Evolutionary conservation across 1,284 basidiomycete species (phyloP).

Genomic region (Rhodotorula sp.): DNA sequence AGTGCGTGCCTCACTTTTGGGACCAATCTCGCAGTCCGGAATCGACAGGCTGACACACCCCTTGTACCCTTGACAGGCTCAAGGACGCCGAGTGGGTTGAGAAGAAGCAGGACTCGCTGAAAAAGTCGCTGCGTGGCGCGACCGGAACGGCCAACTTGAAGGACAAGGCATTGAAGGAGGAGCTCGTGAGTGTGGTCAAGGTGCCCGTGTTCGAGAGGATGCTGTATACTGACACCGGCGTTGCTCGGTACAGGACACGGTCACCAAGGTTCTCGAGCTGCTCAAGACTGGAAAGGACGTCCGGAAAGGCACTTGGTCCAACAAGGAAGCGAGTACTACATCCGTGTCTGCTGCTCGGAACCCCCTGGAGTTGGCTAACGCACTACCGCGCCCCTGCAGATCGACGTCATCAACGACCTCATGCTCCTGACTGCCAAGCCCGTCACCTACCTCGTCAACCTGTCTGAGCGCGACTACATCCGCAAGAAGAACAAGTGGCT

Average conservation of each 20-base stretch:
- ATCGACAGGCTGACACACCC: neutral
- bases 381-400: slow-evolving; percentile 55
- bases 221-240: neutral
- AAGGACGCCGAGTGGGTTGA: slow-evolving; percentile 99
- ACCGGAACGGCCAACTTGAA: slow-evolving; percentile 79
- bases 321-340: slow-evolving; percentile 80
- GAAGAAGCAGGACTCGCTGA: slow-evolving; percentile 78
- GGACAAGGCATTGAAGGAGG: slow-evolving; percentile 95
- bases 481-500: slow-evolving; percentile 99
- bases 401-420: slow-evolving; percentile 92
- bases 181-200: slow-evolving; percentile 63
- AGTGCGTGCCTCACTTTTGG: slow-evolving; percentile 48
- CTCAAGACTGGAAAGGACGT: slow-evolving; percentile 86
- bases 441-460: slow-evolving; percentile 96
- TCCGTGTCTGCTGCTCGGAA: neutral
- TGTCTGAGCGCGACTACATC: slow-evolving; percentile 91
- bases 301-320: slow-evolving; percentile 89
- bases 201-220: too few relatives aligned
- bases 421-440: slow-evolving; percentile 94
- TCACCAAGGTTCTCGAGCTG: slow-evolving; percentile 79
- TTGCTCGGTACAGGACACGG: slow-evolving; percentile 60
- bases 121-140: slow-evolving; percentile 63
- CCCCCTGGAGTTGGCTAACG: neutral
- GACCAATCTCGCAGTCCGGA: too few relatives aligned
- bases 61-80: slow-evolving; percentile 50